A percentile compares a stretch with the other conserved stretches of the same genome.
phyloP scores from a whole-genome alignment of 108 stramenopile species.

The Tribonema minus region DNA sequence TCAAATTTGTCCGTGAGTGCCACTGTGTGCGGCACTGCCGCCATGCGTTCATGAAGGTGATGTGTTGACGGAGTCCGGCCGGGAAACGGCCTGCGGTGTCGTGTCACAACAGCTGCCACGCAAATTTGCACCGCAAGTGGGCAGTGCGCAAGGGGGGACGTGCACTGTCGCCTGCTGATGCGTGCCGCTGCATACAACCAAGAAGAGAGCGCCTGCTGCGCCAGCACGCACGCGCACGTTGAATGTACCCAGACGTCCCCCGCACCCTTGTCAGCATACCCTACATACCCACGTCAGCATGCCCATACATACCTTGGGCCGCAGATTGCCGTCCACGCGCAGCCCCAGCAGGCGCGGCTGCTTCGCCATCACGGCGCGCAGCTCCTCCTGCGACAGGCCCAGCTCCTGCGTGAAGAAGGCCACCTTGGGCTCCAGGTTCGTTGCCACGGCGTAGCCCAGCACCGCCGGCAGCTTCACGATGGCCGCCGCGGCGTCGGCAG shows the following conservation, averaged over 20 bases:
- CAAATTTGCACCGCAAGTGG: too few relatives aligned
- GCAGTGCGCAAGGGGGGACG: too few relatives aligned
- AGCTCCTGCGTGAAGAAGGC: neutral
- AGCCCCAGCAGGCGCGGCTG: slow-evolving; percentile 1
- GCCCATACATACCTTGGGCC: neutral
- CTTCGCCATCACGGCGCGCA: slow-evolving; percentile 5
- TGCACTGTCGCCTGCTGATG: too few relatives aligned
- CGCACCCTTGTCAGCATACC: too few relatives aligned
- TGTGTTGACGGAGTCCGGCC: neutral
- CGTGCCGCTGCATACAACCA: too few relatives aligned
- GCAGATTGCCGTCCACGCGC: neutral
- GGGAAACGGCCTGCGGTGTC: too few relatives aligned
- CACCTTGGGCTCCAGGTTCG: neutral
- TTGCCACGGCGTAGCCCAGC: neutral
- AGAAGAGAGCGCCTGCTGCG: neutral
- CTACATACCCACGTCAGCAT: too few relatives aligned
- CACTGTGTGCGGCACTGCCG: neutral
- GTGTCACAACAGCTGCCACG: too few relatives aligned
- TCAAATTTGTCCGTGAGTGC: neutral
- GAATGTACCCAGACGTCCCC: too few relatives aligned
- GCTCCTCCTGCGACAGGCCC: neutral
- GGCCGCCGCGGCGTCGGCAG: neutral
- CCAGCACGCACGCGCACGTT: neutral
- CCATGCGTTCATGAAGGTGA: neutral
- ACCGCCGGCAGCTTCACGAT: neutral